Evolutionary conservation across 352 stramenopile genomes (phyloP), one percentile per base, ranked within the genome.

Genomic region (Pythium aquatile): DNA sequence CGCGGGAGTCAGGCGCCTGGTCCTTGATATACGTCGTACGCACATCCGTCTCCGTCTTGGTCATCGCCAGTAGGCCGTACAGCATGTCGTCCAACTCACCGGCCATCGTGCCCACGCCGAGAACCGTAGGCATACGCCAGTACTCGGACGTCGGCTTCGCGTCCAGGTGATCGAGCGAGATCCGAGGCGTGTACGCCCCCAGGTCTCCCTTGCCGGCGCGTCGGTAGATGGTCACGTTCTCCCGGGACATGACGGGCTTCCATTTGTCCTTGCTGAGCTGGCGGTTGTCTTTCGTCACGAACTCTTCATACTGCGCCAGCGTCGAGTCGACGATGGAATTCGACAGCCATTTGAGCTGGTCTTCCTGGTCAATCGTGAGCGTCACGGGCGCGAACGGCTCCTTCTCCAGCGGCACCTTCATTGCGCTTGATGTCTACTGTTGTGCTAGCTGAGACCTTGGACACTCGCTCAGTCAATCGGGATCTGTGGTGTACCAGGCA

Each of bases 381-480:
- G 77, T 70, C 30, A 88, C 55, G n/a, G 77, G 70, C 37, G 76
- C 68, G 57, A 88, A 86, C 32, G 78, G 55, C 47, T 77, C 81
- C 63, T 79, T 74, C 57, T 75, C 69, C 40, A 84, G 20, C 61
- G 77, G 75, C 58, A 82, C 80, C 72, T 81, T 85, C 77, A 85
- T 88, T 16, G 49, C 13, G 3, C 28, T 10, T n/a, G 5, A 29
- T 29, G 0, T 5, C 17, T 29, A 51, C 13, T 17, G 14, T 5
- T 24, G 40, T 14, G 5, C 20, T 24, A 24, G 6, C 40, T 24
- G 40, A 48, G 40, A 24, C 40, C 14, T 24, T 24, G 3, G n/a
- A 5, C 5, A 13, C 40, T 48, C 14, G 3, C 13, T 53, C 46
- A 8, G 29, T 26, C 4, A 16, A 35, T 28, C 47, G 24, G 17